Evolutionary conservation across 2,329 filamentous ascomycete species (phyloP).

Genomic region (Diaporthe sp.): DNA sequence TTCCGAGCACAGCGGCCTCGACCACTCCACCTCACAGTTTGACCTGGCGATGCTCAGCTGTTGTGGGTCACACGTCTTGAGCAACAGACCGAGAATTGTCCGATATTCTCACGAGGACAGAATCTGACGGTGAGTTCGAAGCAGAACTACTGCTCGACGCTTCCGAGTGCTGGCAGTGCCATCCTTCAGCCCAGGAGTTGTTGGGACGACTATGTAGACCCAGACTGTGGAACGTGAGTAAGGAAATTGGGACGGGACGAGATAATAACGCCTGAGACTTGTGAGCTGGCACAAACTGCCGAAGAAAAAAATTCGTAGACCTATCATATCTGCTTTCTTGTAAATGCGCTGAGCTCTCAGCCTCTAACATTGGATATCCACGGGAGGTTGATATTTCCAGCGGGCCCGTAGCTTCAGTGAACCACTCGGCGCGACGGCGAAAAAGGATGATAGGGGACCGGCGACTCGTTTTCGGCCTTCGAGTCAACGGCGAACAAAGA

Average conservation of each 20-base stretch:
- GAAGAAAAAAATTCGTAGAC: neutral
- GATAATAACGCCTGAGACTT: neutral
- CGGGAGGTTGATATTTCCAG: neutral
- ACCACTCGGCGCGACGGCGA: neutral
- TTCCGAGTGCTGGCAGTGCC: neutral
- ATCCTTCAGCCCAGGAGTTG: neutral
- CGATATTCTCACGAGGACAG: neutral
- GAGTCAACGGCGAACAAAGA: neutral
- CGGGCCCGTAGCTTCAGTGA: neutral
- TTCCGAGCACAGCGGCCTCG: neutral
- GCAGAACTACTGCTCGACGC: constrained; percentile 29
- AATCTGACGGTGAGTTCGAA: neutral
- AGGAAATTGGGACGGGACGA: neutral
- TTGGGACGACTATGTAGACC: neutral
- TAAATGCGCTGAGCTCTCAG: neutral
- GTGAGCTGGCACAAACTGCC: neutral
- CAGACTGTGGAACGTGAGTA: too few relatives aligned
- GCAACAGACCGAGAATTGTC: neutral
- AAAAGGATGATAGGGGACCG: neutral
- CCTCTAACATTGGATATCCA: neutral
- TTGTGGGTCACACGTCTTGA: neutral
- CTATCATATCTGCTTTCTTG: neutral
- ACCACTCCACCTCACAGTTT: neutral
- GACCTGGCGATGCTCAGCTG: neutral
- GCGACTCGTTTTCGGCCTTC: too few relatives aligned